Conservation (phyloP, 2,329 filamentous ascomycete genomes). For the Sarocladium strictum region DNA sequence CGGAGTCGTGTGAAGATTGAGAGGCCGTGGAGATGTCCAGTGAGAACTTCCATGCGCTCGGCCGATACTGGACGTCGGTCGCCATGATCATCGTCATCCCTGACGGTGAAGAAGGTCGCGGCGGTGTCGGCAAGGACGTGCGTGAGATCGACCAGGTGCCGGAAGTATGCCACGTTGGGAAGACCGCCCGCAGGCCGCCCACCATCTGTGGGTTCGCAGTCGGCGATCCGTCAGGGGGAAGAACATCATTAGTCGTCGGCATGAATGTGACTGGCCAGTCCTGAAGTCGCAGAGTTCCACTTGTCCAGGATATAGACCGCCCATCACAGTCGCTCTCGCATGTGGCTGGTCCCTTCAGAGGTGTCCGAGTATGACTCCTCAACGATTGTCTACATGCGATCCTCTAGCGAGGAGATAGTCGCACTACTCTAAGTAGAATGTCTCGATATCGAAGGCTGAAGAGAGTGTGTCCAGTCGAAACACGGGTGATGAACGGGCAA, state of each 20-base stretch:
- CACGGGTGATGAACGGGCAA: too few relatives aligned
- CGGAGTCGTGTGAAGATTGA: not conserved
- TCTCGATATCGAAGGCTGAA: too few relatives aligned
- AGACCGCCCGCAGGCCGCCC: not conserved
- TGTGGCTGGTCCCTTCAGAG: too few relatives aligned
- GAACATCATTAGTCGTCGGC: not conserved
- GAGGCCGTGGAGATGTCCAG: not conserved
- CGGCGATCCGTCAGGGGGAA: not conserved
- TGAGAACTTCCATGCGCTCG: not conserved
- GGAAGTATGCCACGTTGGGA: not conserved
- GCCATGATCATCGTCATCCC: not conserved
- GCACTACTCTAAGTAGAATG: too few relatives aligned
- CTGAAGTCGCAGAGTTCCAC: constrained; percentile 16
- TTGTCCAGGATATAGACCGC: constrained; percentile 32
- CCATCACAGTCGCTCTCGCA: constrained; percentile 33
- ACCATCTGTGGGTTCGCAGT: not conserved
- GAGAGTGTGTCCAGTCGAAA: too few relatives aligned
- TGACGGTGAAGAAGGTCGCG: not conserved
- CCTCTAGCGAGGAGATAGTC: too few relatives aligned
- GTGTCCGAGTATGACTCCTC: too few relatives aligned
- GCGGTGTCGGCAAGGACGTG: not conserved
- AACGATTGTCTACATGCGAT: too few relatives aligned
- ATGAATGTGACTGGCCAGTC: not conserved
- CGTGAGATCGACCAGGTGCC: not conserved
- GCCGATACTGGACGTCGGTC: not conserved